Base-by-base conservation (phyloP, 352 stramenopile genomes). In the Peronospora farinosa region DNA sequence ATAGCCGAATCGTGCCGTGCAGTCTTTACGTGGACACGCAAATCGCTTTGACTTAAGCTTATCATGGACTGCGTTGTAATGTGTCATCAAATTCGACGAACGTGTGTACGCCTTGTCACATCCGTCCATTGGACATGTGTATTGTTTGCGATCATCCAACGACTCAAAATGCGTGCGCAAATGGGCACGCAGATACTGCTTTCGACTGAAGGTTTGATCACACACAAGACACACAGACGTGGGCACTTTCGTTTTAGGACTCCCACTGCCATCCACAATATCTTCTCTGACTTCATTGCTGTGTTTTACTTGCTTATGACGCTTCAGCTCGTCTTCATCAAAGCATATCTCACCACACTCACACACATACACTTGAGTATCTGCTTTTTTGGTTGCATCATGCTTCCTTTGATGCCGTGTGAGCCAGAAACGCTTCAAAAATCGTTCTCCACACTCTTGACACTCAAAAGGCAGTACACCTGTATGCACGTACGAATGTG, bases 401-500 rank as follows among this genome's bases (percentile, higher is more conserved):
- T 85, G 78, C 13, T 46, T 61, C 5, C 76, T 52, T 31, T 72
- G 60, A 46, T 92, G 81, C 8, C 72, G 65, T 1, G 16, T 63
- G 9, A 92, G 51, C 32, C 74, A 63, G 44, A 76, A 89, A 5
- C 64, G 61, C 46, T 92, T 92, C 9, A 75, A 49, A 49, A 87
- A 92, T 4, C 67, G 61, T 28, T 75, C 48, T 8, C 57, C 56
- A 51, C 81, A 92, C 16, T 78, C 63, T 1, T 69, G 52, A 32
- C 81, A 92, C 50, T 76, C 65, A 12, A 92, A 92, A 39, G 81
- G 81, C 8, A 82, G 35, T 36, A 86, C 63, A 17, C 81, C 81
- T 2, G 75, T 92, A 55, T 92, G 81, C 3, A 88, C 76, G 45
- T 77, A 92, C 43, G 69, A 66, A 36, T 92, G 81, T 8, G 76